Base-by-base conservation (phyloP, 208 protist genomes). In the Leptomonas seymouri region DNA sequence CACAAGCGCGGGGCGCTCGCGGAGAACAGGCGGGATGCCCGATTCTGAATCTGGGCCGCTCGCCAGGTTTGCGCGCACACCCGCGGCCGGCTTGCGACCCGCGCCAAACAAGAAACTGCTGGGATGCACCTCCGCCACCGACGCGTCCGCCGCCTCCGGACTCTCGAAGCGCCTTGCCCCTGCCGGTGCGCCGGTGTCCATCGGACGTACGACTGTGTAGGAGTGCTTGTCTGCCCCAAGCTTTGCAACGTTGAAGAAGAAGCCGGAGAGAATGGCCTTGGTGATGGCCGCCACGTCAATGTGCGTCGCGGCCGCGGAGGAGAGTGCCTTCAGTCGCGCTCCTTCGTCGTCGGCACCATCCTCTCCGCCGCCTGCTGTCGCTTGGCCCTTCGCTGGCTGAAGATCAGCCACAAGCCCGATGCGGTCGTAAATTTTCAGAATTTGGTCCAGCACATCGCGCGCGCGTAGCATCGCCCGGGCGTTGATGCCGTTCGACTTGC, bases 241-340 rank as follows among this genome's bases (percentile, higher is more conserved):
- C 54, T 81, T 83, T 18, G 93, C 78, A 8, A 96, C 90, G 64
- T 97, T 97, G 78, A 93, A 93, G 63, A 96, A 97, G 71, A 92
- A 97, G 12, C 93, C 93, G 3, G 87, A 81, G 16, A 96, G 67
- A 48, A 97, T 49, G 7, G 90, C 85, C 27, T 82, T 78, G 12
- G 89, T 96, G 44, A 97, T 75, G 11, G 48, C 34, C 71, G 88
- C 86, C 30, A 86, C 76, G 48, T 91, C 64, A 34, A 93, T 84
- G 18, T 75, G 45, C 23, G 42, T 36, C 7, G 39, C 46, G 12
- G 62, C 55, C 11, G 31, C 61, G 23, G 15, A 9, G 14, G 21
- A 46, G 34, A 68, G 44, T 41, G 70, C 51, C 51, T 58, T 71
- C 55, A 67, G 53, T 4, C 69, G 67, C 34, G n/a, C 71, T 12